Conservation (phyloP, 106 monocot species). For the Iris macrosiphon region DNA sequence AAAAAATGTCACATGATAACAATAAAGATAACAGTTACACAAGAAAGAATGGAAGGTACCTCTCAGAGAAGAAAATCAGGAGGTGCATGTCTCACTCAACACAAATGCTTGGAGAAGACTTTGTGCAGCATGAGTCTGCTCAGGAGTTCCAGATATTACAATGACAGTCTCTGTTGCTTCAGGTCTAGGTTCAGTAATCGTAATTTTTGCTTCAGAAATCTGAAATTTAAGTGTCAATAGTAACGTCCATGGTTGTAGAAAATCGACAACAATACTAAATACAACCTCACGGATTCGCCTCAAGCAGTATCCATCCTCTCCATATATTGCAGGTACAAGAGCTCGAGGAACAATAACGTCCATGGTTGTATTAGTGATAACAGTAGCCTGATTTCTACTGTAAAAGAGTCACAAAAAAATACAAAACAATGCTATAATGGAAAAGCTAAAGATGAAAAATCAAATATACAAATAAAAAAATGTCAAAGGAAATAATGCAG, state of each 20-base stretch:
- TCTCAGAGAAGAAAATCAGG: slow-evolving; percentile 20
- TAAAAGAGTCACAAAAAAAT: slow-evolving; percentile 12
- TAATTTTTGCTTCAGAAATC: slow-evolving; percentile 96
- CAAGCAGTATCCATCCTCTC: slow-evolving; percentile 82
- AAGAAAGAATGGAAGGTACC: slow-evolving; percentile 8
- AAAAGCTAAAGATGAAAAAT: not conserved
- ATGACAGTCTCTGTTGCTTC: slow-evolving; percentile 80
- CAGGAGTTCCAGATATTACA: slow-evolving; percentile 85
- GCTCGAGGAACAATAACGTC: slow-evolving; percentile 81
- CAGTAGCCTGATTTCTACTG: slow-evolving; percentile 41
- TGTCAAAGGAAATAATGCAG: not conserved
- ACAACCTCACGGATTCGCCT: slow-evolving; percentile 78
- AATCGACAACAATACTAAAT: slow-evolving; percentile 1
- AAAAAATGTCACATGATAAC: not conserved
- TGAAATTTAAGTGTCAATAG: slow-evolving; percentile 12
- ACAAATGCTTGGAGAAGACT: slow-evolving; percentile 98
- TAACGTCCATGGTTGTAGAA: not conserved
- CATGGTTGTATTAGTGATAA: slow-evolving; percentile 61
- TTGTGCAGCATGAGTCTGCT: slow-evolving; percentile 92
- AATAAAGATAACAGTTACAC: not conserved
- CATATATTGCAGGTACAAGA: slow-evolving; percentile 66
- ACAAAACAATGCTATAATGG: not conserved
- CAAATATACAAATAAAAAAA: not conserved
- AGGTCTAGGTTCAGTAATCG: slow-evolving; percentile 72
- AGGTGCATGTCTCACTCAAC: slow-evolving; percentile 44